Evolutionary conservation across 2,329 filamentous ascomycete genomes (phyloP).

Genomic region (Fusarium sp.): DNA sequence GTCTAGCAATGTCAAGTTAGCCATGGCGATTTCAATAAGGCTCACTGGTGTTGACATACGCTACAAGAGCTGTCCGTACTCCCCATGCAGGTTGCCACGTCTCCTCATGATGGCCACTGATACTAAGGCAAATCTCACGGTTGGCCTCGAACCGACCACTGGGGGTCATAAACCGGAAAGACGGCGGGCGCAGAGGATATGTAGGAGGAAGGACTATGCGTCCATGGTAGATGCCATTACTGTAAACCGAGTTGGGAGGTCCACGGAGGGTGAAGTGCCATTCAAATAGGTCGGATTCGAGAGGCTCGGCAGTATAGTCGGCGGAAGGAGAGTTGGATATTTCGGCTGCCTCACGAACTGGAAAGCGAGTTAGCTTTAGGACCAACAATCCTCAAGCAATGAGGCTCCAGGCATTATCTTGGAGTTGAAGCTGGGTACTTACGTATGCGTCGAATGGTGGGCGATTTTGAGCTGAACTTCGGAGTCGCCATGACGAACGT

Average conservation of each 20-base stretch:
- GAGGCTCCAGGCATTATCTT: background rate
- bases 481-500: conserved; percentile 54
- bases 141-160: conserved; percentile 95
- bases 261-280: conserved; percentile 99
- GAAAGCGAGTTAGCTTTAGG: background rate
- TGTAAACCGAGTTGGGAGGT: conserved; percentile 84
- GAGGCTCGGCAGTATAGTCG: conserved; percentile 86
- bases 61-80: conserved; percentile 85
- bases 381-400: background rate
- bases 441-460: conserved; percentile 88
- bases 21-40: fast-evolving
- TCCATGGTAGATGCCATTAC: conserved; percentile 90
- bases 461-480: conserved; percentile 79
- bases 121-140: conserved; percentile 94
- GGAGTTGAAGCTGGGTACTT: conserved; percentile 51
- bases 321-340: conserved; percentile 82
- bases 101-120: conserved; percentile 95
- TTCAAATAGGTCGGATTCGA: conserved; percentile 93
- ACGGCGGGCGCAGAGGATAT: conserved; percentile 91
- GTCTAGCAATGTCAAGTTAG: conserved; percentile 52
- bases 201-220: conserved; percentile 90
- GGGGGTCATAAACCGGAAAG: conserved; percentile 95
- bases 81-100: conserved; percentile 99
- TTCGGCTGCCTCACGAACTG: conserved; percentile 89
- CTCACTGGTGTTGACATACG: conserved; percentile 55